Percentiles rank a stretch among this genome's conserved stretches.
These are phyloP conservation scores for Pichia sp. DNA, from an alignment of 1,139 yeast genomes.

Conservation along the genomic window DNA sequence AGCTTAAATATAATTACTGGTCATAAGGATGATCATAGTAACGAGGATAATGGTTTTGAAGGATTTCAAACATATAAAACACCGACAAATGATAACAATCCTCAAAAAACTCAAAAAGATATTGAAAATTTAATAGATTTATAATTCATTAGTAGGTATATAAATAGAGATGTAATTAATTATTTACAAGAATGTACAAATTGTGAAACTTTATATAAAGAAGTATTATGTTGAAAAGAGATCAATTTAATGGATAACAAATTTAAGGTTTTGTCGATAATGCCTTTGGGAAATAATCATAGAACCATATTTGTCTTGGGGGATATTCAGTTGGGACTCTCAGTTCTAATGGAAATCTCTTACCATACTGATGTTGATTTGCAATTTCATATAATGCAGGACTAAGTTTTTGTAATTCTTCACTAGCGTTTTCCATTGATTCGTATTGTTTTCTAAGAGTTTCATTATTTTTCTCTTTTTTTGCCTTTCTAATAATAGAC, in stretches of 20 bases:
- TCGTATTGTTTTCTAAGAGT: constrained; percentile 58
- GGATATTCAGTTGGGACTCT: constrained; percentile 90
- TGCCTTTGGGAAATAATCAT: constrained; percentile 39
- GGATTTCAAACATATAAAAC: background rate
- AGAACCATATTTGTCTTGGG: constrained; percentile 78
- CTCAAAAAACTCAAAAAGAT: background rate
- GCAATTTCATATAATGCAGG: constrained; percentile 50
- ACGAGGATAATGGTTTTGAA: background rate
- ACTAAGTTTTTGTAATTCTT: constrained; percentile 47
- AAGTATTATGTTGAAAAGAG: background rate
- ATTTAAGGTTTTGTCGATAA: background rate
- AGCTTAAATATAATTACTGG: background rate
- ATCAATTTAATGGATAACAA: background rate
- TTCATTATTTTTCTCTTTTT: constrained; percentile 28
- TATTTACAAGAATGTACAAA: constrained; percentile 1
- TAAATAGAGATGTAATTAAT: background rate
- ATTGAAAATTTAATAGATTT: background rate
- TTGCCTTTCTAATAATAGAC: constrained; percentile 54
- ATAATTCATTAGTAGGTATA: background rate
- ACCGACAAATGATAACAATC: background rate
- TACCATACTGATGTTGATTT: constrained; percentile 40
- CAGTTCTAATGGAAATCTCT: constrained; percentile 68
- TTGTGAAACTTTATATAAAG: background rate
- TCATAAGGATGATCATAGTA: background rate
- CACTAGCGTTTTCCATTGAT: constrained; percentile 67